A percentile compares a stretch with the other conserved stretches of the same genome.
phyloP scores from a whole-genome alignment of 495 filamentous ascomycete species.

The Pyrenula massariospora region DNA sequence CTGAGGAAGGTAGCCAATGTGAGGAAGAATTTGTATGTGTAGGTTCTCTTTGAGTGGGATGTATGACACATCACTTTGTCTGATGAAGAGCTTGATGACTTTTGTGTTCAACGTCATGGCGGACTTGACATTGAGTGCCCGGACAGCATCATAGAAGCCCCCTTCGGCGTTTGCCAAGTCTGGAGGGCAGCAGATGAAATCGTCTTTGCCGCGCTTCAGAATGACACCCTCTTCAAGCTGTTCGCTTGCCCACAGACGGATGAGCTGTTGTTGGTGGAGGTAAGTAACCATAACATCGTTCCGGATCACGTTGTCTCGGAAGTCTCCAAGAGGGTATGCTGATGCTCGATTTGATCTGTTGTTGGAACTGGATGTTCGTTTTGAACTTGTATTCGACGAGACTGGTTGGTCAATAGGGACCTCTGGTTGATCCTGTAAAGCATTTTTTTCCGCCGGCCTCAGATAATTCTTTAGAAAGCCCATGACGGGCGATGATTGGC shows the following conservation, averaged over 20 bases:
- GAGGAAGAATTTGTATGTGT: conserved; percentile 46
- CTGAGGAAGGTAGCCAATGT: conserved; percentile 37
- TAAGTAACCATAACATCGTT: conserved; percentile 48
- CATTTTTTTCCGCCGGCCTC: conserved; percentile 10
- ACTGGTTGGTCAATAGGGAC: conserved; percentile 1
- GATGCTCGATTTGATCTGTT: conserved; percentile 9
- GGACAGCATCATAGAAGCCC: conserved; percentile 37
- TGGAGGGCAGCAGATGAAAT: conserved; percentile 44
- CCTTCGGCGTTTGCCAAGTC: conserved; percentile 32
- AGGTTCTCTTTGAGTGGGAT: conserved; percentile 46
- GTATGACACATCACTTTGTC: conserved; percentile 28
- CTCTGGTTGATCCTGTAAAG: conserved; percentile 5
- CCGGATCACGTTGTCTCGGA: conserved; percentile 34
- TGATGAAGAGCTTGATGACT: conserved; percentile 43
- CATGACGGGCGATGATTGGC: conserved; percentile 8
- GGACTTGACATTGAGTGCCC: conserved; percentile 39
- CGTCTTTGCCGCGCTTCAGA: conserved; percentile 40
- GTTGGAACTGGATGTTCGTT: not conserved
- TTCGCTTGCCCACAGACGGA: conserved; percentile 44
- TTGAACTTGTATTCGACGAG: not conserved
- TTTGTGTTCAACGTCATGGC: conserved; percentile 48
- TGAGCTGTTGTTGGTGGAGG: conserved; percentile 47
- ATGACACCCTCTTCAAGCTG: conserved; percentile 47
- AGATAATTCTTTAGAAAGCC: conserved; percentile 19
- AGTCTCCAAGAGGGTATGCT: conserved; percentile 33